A percentile compares a stretch with the other conserved stretches of the same genome.
Conservation (phyloP, 768 basidiomycete species). For the Xerocomellus intermedius region DNA sequence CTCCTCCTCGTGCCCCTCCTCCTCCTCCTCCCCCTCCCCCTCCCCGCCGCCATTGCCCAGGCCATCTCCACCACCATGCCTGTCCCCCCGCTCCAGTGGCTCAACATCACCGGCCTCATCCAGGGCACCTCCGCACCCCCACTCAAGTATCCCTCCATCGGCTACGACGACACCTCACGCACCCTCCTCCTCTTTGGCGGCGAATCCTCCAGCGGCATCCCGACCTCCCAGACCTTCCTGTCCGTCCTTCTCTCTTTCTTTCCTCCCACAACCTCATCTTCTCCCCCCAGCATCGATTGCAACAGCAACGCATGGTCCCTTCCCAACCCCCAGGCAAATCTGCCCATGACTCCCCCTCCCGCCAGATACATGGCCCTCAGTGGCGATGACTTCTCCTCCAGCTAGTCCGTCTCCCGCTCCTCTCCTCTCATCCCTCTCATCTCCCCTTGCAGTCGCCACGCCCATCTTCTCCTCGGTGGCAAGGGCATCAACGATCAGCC, state of each 20-base stretch:
- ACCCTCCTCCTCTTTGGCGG: constrained; percentile 75
- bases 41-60: constrained; percentile 36
- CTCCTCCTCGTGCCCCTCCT: too few species aligned
- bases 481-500: constrained; percentile 51
- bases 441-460: constrained; percentile 55
- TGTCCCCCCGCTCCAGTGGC: constrained; percentile 50
- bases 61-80: constrained; percentile 52
- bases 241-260: constrained; percentile 33
- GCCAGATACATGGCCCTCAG: constrained; percentile 62
- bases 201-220: constrained; percentile 61
- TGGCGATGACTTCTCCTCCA: constrained; percentile 74
- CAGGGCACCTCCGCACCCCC: constrained; percentile 55
- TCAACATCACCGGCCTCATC: constrained; percentile 62
- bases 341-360: constrained; percentile 48
- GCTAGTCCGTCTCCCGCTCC: constrained; percentile 57
- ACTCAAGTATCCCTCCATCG: constrained; percentile 71
- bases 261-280: constrained; percentile 2
- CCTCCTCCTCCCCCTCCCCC: constrained; percentile 8
- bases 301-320: constrained; percentile 57
- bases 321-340: constrained; percentile 51
- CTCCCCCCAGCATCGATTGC: constrained; percentile 54
- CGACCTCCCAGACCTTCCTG: constrained; percentile 67
- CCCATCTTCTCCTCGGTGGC: constrained; percentile 74
- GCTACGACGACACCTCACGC: constrained; percentile 47
- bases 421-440: constrained; percentile 19